Percentiles rank a stretch among this genome's conserved stretches.
Evolutionary conservation across 257 asterid species (phyloP).

Genomic region (Apocynum venetum): DNA sequence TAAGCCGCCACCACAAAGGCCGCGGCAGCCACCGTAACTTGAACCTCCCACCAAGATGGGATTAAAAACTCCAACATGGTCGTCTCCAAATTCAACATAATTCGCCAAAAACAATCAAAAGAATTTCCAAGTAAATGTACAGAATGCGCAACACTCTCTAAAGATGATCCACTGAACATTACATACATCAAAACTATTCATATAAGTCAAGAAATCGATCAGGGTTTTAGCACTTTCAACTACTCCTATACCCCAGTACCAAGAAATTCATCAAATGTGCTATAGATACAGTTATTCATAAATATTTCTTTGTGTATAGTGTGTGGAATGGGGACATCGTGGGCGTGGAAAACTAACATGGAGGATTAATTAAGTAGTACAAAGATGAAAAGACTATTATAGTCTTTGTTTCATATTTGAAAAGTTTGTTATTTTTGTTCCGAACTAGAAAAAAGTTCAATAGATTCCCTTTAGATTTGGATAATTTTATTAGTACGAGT

Average conservation of each 20-base stretch:
- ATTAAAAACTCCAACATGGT: constrained; percentile 43
- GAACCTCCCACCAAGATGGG: constrained; percentile 93
- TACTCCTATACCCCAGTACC: background rate
- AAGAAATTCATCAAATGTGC: no score
- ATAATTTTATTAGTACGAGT: no score
- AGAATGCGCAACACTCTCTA: background rate
- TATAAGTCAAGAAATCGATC: background rate
- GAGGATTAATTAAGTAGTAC: background rate
- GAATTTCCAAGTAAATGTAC: background rate
- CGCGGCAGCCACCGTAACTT: constrained; percentile 65
- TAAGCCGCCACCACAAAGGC: constrained; percentile 50
- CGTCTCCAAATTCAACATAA: constrained; percentile 31
- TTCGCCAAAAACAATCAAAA: background rate
- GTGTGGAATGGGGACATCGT: background rate
- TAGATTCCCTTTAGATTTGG: no score
- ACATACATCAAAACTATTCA: background rate
- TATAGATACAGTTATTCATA: background rate
- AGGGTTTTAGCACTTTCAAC: background rate
- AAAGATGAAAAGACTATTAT: constrained; percentile 1
- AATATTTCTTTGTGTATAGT: background rate
- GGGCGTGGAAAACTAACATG: constrained; percentile 17
- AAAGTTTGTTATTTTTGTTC: no score
- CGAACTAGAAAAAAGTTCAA: no score
- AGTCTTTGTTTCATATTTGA: background rate
- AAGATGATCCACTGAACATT: background rate